Conservation (phyloP, 2,329 filamentous ascomycete genomes). For the Ceratocystis cacaofunesta region DNA sequence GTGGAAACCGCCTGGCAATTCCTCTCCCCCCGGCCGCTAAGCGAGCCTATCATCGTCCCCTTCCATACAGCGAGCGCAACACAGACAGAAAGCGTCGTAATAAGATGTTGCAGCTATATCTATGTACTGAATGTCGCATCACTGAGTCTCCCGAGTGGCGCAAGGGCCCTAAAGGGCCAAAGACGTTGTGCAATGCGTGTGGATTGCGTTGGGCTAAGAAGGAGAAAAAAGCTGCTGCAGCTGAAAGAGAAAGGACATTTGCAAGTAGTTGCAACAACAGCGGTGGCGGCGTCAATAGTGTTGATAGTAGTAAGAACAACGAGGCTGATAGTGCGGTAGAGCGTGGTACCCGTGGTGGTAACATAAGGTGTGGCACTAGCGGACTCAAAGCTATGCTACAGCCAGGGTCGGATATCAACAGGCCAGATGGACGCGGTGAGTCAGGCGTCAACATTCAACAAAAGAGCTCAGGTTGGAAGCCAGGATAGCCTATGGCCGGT, state of each 20-base stretch:
- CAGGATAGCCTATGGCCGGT: neutral
- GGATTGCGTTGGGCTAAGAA: conserved; percentile 65
- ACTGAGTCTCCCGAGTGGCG: conserved; percentile 92
- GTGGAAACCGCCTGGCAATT: neutral
- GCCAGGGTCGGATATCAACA: neutral
- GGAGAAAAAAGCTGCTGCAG: conserved; percentile 49
- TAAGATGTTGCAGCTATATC: conserved; percentile 82
- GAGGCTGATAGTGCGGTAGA: neutral
- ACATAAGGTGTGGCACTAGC: neutral
- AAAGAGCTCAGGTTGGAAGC: neutral
- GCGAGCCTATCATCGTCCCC: neutral
- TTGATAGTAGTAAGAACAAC: neutral
- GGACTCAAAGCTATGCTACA: neutral
- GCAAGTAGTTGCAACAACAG: neutral
- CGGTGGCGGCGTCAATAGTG: neutral
- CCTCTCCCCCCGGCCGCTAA: neutral
- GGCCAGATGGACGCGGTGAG: neutral
- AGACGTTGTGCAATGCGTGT: conserved; percentile 91
- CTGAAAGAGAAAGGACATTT: conserved; percentile 17
- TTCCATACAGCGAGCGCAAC: conserved; percentile 33
- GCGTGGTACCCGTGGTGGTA: neutral
- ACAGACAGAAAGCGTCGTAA: conserved; percentile 71
- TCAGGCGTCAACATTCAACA: neutral
- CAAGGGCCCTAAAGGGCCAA: conserved; percentile 82
- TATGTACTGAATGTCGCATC: conserved; percentile 90